Conservation (phyloP, 306 rosid species). For the Echinosophora koreensis region DNA sequence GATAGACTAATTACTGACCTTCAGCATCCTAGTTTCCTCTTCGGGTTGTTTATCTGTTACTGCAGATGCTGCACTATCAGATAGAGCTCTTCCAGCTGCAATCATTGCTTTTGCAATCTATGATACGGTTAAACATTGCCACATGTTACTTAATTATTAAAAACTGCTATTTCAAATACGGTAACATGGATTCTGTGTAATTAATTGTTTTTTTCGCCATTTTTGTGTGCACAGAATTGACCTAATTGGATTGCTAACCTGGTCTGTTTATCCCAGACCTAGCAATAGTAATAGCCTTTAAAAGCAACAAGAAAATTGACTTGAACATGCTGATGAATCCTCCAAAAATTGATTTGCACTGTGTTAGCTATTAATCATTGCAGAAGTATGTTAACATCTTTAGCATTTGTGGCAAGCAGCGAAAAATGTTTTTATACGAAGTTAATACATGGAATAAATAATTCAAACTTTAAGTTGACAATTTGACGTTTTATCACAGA, state of each 20-base stretch:
- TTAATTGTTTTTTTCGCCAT: neutral
- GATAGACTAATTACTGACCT: conserved; percentile 59
- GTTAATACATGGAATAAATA: conserved; percentile 9
- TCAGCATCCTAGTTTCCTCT: conserved; percentile 67
- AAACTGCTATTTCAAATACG: conserved; percentile 28
- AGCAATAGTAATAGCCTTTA: neutral
- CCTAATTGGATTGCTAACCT: conserved; percentile 29
- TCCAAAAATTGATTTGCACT: conserved; percentile 17
- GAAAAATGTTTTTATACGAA: neutral
- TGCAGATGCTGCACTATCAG: conserved; percentile 60
- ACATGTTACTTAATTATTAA: conserved; percentile 33
- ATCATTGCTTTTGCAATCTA: conserved; percentile 85
- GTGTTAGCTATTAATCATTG: conserved; percentile 12
- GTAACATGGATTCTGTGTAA: conserved; percentile 14
- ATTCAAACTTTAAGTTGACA: neutral
- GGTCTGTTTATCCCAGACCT: neutral
- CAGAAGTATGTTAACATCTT: conserved; percentile 11
- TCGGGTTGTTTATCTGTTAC: conserved; percentile 61
- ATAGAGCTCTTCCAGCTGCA: conserved; percentile 72
- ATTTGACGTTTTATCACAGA: neutral
- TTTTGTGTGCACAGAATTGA: neutral
- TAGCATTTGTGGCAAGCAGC: neutral
- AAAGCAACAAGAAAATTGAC: neutral
- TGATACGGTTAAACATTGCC: conserved; percentile 47
- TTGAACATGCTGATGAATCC: neutral